A percentile compares a stretch with the other conserved stretches of the same genome.
Conservation (phyloP, 2,329 filamentous ascomycete genomes). For the Xylaria sp. region DNA sequence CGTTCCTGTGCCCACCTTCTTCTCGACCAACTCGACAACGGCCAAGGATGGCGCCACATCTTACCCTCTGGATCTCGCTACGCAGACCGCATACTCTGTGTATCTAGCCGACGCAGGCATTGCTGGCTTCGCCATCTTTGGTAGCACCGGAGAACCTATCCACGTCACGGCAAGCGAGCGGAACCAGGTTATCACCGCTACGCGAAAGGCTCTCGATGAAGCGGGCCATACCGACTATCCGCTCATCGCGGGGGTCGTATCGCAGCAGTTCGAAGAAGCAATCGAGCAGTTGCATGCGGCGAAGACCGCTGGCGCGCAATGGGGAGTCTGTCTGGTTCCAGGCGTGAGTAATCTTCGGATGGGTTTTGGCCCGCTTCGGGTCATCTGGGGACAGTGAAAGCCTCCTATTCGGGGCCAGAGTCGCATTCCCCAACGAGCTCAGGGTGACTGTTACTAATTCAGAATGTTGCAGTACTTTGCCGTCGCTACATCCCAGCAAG, state of each 20-base stretch:
- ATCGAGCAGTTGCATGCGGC: conserved; percentile 62
- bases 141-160: conserved; percentile 72
- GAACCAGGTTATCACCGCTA: conserved; percentile 63
- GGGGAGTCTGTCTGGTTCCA: conserved; percentile 71
- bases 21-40: conserved; percentile 56
- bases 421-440: not conserved
- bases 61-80: conserved; percentile 65
- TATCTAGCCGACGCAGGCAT: conserved; percentile 71
- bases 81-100: conserved; percentile 68
- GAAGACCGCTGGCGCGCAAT: conserved; percentile 68
- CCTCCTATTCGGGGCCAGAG: not conserved
- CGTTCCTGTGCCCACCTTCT: conserved; percentile 73
- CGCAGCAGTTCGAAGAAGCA: conserved; percentile 47
- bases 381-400: not conserved
- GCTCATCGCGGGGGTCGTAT: conserved; percentile 59
- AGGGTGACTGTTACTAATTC: conserved; percentile 14
- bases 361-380: not conserved
- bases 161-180: conserved; percentile 70
- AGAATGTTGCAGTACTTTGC: conserved; percentile 64
- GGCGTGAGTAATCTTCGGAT: conserved; percentile 50
- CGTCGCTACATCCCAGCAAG: conserved; percentile 65
- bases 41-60: conserved; percentile 53
- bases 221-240: conserved; percentile 68
- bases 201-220: conserved; percentile 65
- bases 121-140: conserved; percentile 70